phyloP scores from a whole-genome alignment of 306 rosid species.

The Arachis stenosperma region DNA sequence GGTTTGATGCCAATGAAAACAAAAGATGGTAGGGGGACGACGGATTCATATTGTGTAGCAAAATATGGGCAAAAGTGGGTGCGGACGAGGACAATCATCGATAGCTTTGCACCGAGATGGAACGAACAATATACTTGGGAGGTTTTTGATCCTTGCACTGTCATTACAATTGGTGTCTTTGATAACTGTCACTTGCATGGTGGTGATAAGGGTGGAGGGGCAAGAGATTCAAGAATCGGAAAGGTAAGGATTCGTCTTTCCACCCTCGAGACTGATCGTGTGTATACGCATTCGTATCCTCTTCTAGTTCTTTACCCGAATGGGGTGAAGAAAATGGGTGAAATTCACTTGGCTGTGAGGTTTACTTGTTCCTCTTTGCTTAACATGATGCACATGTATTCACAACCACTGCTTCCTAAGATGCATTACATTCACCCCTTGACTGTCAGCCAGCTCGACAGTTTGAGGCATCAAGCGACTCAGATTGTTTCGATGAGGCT shows the following conservation, averaged over 20 bases:
- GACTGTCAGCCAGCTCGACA: slow-evolving; percentile 90
- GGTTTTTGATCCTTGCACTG: slow-evolving; percentile 96
- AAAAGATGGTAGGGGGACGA: slow-evolving; percentile 82
- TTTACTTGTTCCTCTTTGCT: slow-evolving; percentile 90
- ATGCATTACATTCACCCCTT: slow-evolving; percentile 94
- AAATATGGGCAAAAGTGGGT: slow-evolving; percentile 98
- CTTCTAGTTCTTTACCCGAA: slow-evolving; percentile 79
- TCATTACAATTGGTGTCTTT: slow-evolving; percentile 86
- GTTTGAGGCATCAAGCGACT: slow-evolving; percentile 94
- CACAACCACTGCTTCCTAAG: slow-evolving; percentile 88
- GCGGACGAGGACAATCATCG: slow-evolving; percentile 92
- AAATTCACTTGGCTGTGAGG: slow-evolving; percentile 96
- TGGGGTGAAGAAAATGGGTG: slow-evolving; percentile 99
- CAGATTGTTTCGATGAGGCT: slow-evolving; percentile 84
- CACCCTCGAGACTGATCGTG: slow-evolving; percentile 91
- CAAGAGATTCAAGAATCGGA: slow-evolving; percentile 79
- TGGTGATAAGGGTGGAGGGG: slow-evolving; percentile 75
- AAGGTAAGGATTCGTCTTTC: slow-evolving; percentile 96
- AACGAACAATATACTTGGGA: slow-evolving; percentile 99
- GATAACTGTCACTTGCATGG: slow-evolving; percentile 93
- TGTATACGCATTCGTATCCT: slow-evolving; percentile 90
- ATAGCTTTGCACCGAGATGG: slow-evolving; percentile 89
- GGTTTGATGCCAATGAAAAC: slow-evolving; percentile 95
- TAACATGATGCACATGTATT: slow-evolving; percentile 98
- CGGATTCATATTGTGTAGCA: slow-evolving; percentile 94